These are phyloP conservation scores for Polygonum aviculare DNA, from an alignment of 148 eudicot species.

Conservation along the genomic window DNA sequence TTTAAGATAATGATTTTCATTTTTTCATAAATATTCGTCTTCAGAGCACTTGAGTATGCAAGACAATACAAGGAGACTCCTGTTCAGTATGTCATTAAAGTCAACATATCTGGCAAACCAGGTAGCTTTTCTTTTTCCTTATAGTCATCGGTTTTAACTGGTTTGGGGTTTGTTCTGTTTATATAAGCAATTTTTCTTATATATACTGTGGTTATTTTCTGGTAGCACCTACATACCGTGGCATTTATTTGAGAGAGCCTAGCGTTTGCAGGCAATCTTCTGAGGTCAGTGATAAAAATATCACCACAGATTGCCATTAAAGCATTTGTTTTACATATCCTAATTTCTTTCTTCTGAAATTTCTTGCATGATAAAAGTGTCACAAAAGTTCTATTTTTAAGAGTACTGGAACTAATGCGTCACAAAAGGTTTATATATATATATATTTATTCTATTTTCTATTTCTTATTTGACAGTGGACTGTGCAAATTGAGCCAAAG, in stretches of 20 bases:
- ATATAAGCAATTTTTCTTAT: neutral
- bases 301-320: no score
- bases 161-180: neutral
- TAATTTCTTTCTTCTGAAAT: neutral
- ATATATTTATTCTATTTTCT: constrained; percentile 12
- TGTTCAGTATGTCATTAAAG: constrained; percentile 64
- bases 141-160: neutral
- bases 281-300: constrained; percentile 39
- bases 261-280: constrained; percentile 57
- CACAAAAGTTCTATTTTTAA: neutral
- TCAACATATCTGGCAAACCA: constrained; percentile 68
- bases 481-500: constrained; percentile 77
- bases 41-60: constrained; percentile 81
- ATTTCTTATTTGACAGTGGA: constrained; percentile 58
- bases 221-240: constrained; percentile 84
- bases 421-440: neutral
- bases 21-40: neutral
- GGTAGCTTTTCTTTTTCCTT: constrained; percentile 25
- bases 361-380: neutral
- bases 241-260: constrained; percentile 88
- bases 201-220: constrained; percentile 6
- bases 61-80: constrained; percentile 51
- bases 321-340: no score
- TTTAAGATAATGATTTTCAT: neutral
- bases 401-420: neutral